Base-by-base conservation (phyloP, 306 rosid genomes). In the Gillenia trifoliata region DNA sequence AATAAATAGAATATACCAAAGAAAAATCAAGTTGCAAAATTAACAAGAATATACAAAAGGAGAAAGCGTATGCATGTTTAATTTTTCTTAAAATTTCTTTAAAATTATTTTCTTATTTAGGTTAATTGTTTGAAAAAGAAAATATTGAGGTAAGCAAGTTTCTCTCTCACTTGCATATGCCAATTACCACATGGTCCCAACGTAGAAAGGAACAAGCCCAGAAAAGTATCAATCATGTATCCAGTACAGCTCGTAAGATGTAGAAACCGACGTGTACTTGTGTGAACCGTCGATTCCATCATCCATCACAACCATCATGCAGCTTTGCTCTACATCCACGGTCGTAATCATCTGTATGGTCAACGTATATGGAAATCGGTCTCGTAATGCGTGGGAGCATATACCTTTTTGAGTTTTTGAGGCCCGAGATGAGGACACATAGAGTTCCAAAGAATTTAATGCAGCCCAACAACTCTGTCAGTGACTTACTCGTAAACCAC, bases 301-400 rank as follows among this genome's bases (percentile, higher is more conserved):
- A 63, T 40, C 61, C 13, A 23, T 13, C 19, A 3, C 6, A 10
- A 19, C 29, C 4, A 15, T 16, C 16, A 22, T 17, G 52, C 36
- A 52, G 16, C 2, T 33, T n/a, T 20, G 38, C 40, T 8, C 4
- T 0, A 20, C 0, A 81, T 81, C 66, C 5, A 77, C 78, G 82
- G 85, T 6, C 11, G 45, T 64, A 25, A 76, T 67, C 17, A 22
- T 54, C 19, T 2, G 0, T 30, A 1, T 65, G 77, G 86, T 85
- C 89, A 85, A 83, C 85, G 84, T 47, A 10, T 59, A 0, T 6
- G 11, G 64, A 3, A 79, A 76, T 10, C 1, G 34, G 75, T 72
- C 70, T 86, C 31, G 86, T 80, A 71, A 84, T 19, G 67, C 78
- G 92, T 73, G 88, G 67, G 54, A 36, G 84, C 84, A 81, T 31